These are phyloP conservation scores for Apodospora peruviana DNA, from an alignment of 495 filamentous ascomycete genomes.

Conservation along the genomic window DNA sequence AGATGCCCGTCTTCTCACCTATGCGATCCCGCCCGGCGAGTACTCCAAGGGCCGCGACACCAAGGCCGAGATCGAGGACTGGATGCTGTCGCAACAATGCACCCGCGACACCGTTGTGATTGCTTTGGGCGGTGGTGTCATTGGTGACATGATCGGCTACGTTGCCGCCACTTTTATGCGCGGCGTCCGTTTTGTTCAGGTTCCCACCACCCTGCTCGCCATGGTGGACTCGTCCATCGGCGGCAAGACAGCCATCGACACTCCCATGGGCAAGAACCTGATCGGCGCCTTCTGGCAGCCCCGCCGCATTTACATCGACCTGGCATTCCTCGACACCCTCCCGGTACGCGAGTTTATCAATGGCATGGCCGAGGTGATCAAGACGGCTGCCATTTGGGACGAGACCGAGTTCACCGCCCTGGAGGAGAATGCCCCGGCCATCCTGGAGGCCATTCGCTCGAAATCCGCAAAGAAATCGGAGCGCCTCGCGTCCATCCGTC, in stretches of 20 bases:
- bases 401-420: conserved; percentile 80
- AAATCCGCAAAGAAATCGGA: conserved; percentile 42
- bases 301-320: conserved; percentile 85
- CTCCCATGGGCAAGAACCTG: conserved; percentile 93
- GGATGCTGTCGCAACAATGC: conserved; percentile 89
- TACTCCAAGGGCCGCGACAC: conserved; percentile 87
- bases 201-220: conserved; percentile 87
- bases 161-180: conserved; percentile 98
- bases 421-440: conserved; percentile 69
- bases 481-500: conserved; percentile 62
- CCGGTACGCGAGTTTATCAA: conserved; percentile 94
- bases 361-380: conserved; percentile 97
- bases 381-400: conserved; percentile 96
- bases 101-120: conserved; percentile 92
- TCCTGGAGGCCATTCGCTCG: conserved; percentile 65
- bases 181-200: conserved; percentile 91
- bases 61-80: conserved; percentile 94
- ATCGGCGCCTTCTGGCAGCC: conserved; percentile 98
- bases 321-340: conserved; percentile 86
- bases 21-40: conserved; percentile 85
- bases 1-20: conserved; percentile 71
- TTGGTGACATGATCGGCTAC: conserved; percentile 96
- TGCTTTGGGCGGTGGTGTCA: conserved; percentile 93
- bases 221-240: conserved; percentile 99
- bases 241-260: conserved; percentile 97